These are phyloP conservation scores for Globisporangium perplexum DNA, from an alignment of 352 stramenopile genomes.

Conservation along the genomic window DNA sequence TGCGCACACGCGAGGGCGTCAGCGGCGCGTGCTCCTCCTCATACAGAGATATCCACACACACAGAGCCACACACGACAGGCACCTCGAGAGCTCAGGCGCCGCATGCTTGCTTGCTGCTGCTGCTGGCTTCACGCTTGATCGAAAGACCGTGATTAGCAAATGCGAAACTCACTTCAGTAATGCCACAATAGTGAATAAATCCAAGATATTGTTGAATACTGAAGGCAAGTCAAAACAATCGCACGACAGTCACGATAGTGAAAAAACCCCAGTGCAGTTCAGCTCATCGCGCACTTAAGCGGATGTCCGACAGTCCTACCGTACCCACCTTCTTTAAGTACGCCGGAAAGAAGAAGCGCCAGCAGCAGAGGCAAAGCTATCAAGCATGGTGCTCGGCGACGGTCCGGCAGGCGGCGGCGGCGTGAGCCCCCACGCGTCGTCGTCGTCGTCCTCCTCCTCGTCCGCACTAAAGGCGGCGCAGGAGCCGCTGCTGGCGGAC, in stretches of 20 bases:
- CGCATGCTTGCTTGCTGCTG: slow-evolving; percentile 24
- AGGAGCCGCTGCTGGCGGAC: slow-evolving; percentile 29
- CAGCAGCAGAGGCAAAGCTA: background rate
- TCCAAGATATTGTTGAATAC: too few relatives aligned
- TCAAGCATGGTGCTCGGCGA: background rate
- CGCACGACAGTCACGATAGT: too few relatives aligned
- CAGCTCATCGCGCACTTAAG: background rate
- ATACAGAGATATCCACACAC: slow-evolving; percentile 1
- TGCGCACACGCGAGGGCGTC: slow-evolving; percentile 2
- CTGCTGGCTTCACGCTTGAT: slow-evolving; percentile 4
- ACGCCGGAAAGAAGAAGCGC: too few relatives aligned
- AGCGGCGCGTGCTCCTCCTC: background rate
- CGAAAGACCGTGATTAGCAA: background rate
- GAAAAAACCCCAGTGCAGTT: too few relatives aligned
- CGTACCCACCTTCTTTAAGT: too few relatives aligned
- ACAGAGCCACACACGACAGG: background rate
- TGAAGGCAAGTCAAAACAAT: too few relatives aligned
- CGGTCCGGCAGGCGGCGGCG: background rate
- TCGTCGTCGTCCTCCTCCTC: background rate
- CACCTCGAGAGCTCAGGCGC: slow-evolving; percentile 52
- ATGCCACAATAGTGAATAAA: too few relatives aligned
- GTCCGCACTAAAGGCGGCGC: slow-evolving; percentile 2
- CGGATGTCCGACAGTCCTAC: too few relatives aligned
- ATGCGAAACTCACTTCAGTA: too few relatives aligned
- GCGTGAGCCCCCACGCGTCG: background rate